These are phyloP conservation scores for Pyrrhoderma noxium DNA, from an alignment of 1,284 basidiomycete species.

Conservation along the genomic window DNA sequence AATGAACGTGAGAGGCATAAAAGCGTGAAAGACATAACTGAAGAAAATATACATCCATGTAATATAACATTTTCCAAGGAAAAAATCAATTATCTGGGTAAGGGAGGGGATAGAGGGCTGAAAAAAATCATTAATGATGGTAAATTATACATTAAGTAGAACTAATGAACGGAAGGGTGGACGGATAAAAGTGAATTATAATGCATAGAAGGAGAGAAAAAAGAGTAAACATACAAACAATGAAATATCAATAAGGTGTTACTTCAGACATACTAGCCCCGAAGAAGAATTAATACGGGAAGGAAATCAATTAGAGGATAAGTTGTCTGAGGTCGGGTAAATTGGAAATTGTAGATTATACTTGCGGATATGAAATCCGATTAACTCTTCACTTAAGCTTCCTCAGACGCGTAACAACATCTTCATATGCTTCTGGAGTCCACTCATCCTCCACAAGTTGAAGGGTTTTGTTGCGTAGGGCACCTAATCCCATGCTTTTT, in stretches of 20 bases:
- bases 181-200: not conserved
- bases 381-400: constrained; percentile 4
- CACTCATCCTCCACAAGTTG: constrained; percentile 14
- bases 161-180: not conserved
- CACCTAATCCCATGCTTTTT: not conserved
- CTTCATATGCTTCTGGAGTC: constrained; percentile 16
- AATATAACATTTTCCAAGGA: not conserved
- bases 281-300: not conserved
- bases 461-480: not conserved
- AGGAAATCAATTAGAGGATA: no score
- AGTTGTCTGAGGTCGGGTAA: not conserved
- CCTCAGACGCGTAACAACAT: constrained; percentile 16
- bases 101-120: not conserved
- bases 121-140: not conserved
- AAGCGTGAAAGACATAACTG: not conserved
- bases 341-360: no score
- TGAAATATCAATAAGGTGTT: constrained; percentile 1
- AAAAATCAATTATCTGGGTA: not conserved
- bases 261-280: not conserved
- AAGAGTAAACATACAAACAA: not conserved
- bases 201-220: not conserved
- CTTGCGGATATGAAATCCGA: no score
- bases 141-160: not conserved
- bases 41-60: constrained; percentile 7
- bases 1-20: not conserved